Evolutionary conservation across 768 basidiomycete species (phyloP), one percentile per base, ranked within the genome.

Genomic region (Phanerochaete sordida): DNA sequence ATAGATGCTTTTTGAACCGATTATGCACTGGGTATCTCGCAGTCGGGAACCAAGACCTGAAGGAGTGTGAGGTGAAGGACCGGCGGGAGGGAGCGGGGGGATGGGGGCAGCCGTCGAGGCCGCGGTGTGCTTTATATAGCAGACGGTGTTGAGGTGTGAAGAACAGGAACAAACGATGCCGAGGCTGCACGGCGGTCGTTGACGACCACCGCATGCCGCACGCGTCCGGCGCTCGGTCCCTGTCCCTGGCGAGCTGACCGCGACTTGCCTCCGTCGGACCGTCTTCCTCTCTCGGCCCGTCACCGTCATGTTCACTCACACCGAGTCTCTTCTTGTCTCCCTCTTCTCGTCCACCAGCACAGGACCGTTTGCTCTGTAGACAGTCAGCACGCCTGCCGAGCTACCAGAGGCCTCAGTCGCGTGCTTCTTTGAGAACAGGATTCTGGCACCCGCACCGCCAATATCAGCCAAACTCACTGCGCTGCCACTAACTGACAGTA

Each of bases 1-100:
- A 43, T 43, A 6, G 19, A 43, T 43, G 39, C 39, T 24, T 48
- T 48, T 48, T 9, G 12, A 48, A 48, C 47, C 21, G 11, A 26
- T 24, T 48, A 48, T 48, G 47, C 47, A 48, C 5, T 11, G 47
- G 47, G 47, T 48, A 53, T 53, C 51, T 37, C 37, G 31, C 54
- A 43, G n/a, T 56, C 11, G 7, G 39, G 39, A 35, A 19, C 39
- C 39, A 43, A 43, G 39, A 43, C 39, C 47, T 44, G 28, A 49
- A 52, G 52, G 35, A 52, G 35, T 50, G 54, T 54, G 60, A 51
- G 37, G 26, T 39, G 49, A 35, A 15, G 58, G 26, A 33, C 5
- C 21, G 51, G 28, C 3, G 12, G 19, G 39, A 43, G 19, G 39
- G 19, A 6, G 19, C 8, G 39, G 19, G 19, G 39, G 11, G 39